These are phyloP conservation scores for Suillus cothurnatus DNA, from an alignment of 768 basidiomycete species.

Conservation along the genomic window DNA sequence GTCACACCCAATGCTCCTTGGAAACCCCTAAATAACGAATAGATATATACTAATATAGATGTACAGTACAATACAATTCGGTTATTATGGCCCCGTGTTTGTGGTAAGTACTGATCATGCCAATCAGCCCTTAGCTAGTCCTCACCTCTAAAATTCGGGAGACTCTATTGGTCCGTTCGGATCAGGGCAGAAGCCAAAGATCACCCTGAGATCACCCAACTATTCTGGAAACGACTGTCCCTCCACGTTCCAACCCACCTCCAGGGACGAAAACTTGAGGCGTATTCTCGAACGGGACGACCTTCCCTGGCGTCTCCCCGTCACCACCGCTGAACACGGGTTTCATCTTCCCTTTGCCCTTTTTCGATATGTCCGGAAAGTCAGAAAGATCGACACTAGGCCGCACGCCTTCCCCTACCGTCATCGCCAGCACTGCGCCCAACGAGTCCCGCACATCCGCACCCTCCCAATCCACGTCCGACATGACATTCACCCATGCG, in stretches of 20 bases:
- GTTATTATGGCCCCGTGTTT: no score
- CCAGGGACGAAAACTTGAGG: conserved; percentile 31
- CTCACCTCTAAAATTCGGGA: no score
- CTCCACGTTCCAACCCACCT: conserved; percentile 33
- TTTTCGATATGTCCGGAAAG: conserved; percentile 19
- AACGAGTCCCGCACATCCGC: conserved; percentile 64
- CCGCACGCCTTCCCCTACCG: conserved; percentile 34
- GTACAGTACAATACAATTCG: no score
- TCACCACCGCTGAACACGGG: conserved; percentile 12
- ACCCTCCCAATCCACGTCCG: conserved; percentile 85
- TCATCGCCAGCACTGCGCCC: conserved; percentile 40
- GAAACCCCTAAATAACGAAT: no score
- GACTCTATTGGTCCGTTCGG: no score
- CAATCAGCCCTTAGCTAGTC: no score
- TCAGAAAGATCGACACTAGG: conserved; percentile 27
- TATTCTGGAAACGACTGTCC: conserved; percentile 39
- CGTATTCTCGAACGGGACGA: conserved; percentile 38
- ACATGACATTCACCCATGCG: conserved; percentile 78
- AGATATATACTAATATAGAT: no score
- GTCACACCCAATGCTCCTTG: no score
- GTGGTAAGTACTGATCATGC: no score
- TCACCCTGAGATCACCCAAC: conserved; percentile 18
- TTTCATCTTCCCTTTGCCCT: conserved; percentile 32
- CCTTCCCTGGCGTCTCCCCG: conserved; percentile 26
- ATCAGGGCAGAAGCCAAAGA: no score